Evolutionary conservation across 441 rosid genomes (phyloP).

Genomic region (Syzygium malaccense): DNA sequence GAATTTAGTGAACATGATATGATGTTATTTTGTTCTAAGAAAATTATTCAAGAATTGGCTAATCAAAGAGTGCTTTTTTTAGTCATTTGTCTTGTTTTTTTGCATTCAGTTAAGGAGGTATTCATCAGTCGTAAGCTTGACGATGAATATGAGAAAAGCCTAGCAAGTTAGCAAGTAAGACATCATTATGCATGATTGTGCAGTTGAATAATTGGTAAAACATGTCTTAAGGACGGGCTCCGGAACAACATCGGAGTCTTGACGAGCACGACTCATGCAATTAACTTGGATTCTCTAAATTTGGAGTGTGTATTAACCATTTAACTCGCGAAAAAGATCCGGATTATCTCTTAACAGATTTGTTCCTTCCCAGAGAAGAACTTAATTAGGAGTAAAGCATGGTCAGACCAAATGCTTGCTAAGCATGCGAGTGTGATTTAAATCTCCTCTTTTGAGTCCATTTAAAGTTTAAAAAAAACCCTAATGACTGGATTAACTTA

Average conservation of each 20-base stretch:
- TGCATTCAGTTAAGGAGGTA: background rate
- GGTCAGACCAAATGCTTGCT: background rate
- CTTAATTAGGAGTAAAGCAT: background rate
- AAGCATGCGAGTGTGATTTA: background rate
- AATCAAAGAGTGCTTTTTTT: background rate
- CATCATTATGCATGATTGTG: rapidly evolving
- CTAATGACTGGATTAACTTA: background rate
- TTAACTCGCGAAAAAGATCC: background rate
- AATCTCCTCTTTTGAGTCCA: background rate
- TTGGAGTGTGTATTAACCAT: background rate
- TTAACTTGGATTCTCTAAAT: background rate
- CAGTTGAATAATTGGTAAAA: background rate
- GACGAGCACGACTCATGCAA: background rate
- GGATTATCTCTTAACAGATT: background rate
- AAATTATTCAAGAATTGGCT: background rate
- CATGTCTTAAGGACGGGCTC: rapidly evolving
- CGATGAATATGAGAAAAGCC: background rate
- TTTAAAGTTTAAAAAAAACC: background rate
- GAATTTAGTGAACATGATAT: background rate
- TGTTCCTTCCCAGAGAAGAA: background rate
- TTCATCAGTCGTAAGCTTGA: background rate
- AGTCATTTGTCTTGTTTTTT: background rate
- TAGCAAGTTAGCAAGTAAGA: background rate
- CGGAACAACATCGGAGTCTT: rapidly evolving
- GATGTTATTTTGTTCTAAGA: background rate